Evolutionary conservation across 495 filamentous ascomycete species (phyloP).

Genomic region (Xylaria castorea): DNA sequence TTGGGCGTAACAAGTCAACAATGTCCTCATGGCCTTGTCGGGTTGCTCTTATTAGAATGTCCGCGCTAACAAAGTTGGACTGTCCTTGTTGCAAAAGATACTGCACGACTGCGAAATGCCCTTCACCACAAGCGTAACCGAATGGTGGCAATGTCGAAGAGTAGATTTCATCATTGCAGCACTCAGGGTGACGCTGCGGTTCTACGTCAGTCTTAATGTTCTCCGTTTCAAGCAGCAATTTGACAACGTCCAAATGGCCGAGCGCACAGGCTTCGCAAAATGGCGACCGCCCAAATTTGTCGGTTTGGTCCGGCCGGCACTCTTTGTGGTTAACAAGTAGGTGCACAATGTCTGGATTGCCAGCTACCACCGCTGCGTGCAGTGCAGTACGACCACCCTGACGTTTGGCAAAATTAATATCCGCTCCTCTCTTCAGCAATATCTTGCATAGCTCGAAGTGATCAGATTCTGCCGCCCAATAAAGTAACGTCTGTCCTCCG

Average conservation of each 20-base stretch:
- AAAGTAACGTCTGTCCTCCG: neutral
- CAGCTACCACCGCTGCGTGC: neutral
- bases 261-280: slow-evolving; percentile 8
- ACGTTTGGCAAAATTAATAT: neutral
- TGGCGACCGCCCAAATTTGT: neutral
- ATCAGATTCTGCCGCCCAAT: neutral
- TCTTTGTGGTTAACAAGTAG: neutral
- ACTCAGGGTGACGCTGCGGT: neutral
- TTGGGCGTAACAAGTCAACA: neutral
- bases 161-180: neutral
- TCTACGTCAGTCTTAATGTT: neutral
- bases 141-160: neutral
- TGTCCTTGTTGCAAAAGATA: slow-evolving; percentile 12
- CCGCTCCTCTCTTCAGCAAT: neutral
- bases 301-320: neutral
- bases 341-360: neutral
- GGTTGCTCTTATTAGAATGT: neutral
- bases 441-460: neutral
- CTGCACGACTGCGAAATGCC: neutral
- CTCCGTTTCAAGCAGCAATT: neutral
- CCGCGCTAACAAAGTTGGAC: neutral
- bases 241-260: slow-evolving; percentile 10
- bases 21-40: neutral
- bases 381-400: neutral
- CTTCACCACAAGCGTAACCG: neutral